Percentiles rank a stretch among this genome's conserved stretches.
These are phyloP conservation scores for Spirogloea muscicola DNA, from an alignment of 139 green algal species.

Conservation along the genomic window DNA sequence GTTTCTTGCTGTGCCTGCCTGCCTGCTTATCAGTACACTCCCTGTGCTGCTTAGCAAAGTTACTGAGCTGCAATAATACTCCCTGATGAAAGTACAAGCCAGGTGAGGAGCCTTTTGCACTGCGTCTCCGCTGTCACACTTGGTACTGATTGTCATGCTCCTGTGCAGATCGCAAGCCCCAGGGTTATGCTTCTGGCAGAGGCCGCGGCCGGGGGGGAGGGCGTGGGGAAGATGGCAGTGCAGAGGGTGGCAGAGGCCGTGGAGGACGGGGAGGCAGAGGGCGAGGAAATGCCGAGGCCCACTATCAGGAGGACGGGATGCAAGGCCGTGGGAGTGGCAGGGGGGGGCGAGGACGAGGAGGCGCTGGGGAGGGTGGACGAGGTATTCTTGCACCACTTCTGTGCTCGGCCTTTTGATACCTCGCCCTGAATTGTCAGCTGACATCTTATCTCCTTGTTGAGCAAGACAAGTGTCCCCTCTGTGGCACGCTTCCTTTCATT, in stretches of 20 bases:
- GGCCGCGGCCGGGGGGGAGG: not conserved
- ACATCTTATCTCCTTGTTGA: too few species aligned
- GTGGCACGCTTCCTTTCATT: too few species aligned
- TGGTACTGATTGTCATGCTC: not conserved
- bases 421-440: too few species aligned
- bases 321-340: not conserved
- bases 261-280: not conserved
- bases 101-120: too few species aligned
- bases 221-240: not conserved
- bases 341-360: not conserved
- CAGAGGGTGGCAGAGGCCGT: not conserved
- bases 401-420: too few species aligned
- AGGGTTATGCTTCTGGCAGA: not conserved
- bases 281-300: not conserved
- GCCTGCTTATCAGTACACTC: not conserved
- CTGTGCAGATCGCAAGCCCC: not conserved
- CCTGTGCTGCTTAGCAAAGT: too few species aligned
- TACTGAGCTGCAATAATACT: too few species aligned
- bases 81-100: too few species aligned
- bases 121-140: too few species aligned
- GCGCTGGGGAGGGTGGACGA: not conserved
- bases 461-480: too few species aligned
- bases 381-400: too few species aligned
- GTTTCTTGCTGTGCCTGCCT: not conserved
- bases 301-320: not conserved